Base-by-base conservation (phyloP, 768 basidiomycete genomes). In the Rhodocollybia butyracea region DNA sequence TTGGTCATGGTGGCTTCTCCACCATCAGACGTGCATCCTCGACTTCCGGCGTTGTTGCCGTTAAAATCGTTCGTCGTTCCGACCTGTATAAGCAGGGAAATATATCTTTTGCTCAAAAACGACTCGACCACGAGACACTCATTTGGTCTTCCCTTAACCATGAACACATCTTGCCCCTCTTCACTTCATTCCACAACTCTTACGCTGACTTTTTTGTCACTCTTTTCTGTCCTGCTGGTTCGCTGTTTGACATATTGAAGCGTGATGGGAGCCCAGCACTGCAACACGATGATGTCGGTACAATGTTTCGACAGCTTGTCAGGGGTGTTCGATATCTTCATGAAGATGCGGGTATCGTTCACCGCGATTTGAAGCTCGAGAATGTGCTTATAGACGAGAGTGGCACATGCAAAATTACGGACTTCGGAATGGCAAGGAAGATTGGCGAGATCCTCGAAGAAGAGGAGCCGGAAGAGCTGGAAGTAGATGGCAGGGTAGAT, bases 331-430 rank as follows among this genome's bases (percentile, higher is more conserved):
- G 84, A 51, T 94, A 94, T 72, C 70, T 96, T 65, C 93, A 96
- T 68, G 82, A 87, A 56, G 80, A 82, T 39, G 87, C 84, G 26
- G 71, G 79, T 7, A 82, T 88, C 61, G 88, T 95, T 52, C 96
- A 99, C 73, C 83, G 94, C 62, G 97, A 99, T 72, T 76, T 99
- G 69, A 99, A 99, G 75, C 82, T 97, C 57, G 97, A 98, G 73
- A 99, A 99, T 73, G 85, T 98, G 46, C 82, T 98, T 40, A 86
- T 95, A 51, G 92, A 95, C 68, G 89, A 91, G 66, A 84, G 82
- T 76, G 89, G 91, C 54, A 79, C 86, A n/a, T 94, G 92, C 75
- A 84, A 85, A 65, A 87, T 96, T 30, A 76, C 77, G 41, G 93
- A 95, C 72, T 94, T 95, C 72, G 91, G 92, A 46, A 82, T 94